Conservation (phyloP, 352 stramenopile genomes). For the Pythium chondricola region DNA sequence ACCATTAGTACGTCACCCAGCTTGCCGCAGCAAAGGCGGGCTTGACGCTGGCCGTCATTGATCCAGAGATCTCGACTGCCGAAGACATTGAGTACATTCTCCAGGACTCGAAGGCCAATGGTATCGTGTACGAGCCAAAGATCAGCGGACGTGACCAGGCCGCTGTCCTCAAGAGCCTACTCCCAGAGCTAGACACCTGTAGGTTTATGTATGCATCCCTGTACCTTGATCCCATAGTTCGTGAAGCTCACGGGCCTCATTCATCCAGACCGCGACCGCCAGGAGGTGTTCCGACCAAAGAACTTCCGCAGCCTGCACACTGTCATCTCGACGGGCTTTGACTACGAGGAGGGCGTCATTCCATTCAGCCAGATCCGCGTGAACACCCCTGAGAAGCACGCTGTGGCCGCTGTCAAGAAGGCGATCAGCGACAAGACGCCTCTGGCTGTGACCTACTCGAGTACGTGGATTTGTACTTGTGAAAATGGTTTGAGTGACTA, state of each 20-base stretch:
- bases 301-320: conserved; percentile 77
- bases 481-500: not conserved
- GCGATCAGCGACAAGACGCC: conserved; percentile 65
- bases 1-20: conserved; percentile 58
- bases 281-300: conserved; percentile 71
- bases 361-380: conserved; percentile 78
- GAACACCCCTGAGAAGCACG: conserved; percentile 68
- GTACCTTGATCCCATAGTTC: not conserved
- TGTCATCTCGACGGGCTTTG: conserved; percentile 77
- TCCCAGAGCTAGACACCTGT: conserved; percentile 78
- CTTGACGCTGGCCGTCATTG: conserved; percentile 77
- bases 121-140: conserved; percentile 83
- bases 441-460: conserved; percentile 69
- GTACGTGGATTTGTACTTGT: conserved; percentile 32
- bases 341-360: conserved; percentile 64
- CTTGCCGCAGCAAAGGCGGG: conserved; percentile 78
- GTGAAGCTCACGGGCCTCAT: not conserved
- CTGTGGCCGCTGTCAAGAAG: conserved; percentile 51
- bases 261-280: conserved; percentile 33
- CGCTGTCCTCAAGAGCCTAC: conserved; percentile 57
- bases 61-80: conserved; percentile 58
- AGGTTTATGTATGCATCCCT: conserved; percentile 4
- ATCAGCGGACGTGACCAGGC: conserved; percentile 69
- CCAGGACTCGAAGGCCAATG: conserved; percentile 71
- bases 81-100: conserved; percentile 81